Base-by-base conservation (phyloP, 371 early-diverging fungal genomes). In the Nematocida sp. region DNA sequence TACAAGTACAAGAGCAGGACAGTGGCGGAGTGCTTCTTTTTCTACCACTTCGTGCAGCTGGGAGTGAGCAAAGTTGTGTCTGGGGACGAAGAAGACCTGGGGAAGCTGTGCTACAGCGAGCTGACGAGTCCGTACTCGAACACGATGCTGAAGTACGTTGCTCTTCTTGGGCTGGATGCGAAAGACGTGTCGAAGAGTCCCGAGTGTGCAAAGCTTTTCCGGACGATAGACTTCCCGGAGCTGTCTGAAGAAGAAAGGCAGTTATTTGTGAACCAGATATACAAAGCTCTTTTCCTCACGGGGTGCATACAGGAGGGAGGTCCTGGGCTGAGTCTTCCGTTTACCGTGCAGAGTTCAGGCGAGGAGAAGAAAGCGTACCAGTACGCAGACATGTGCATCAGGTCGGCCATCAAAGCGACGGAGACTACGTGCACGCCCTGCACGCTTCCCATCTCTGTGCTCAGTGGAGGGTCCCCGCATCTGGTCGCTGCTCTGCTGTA, bases 401-500 rank as follows among this genome's bases (percentile, higher is more conserved):
- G 74, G 38, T 57, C 74, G 13, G 74, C 74, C 8, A 70, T 70
- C 13, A 57, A 70, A 34, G 62, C 60, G n/a, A 70, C 74, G 19
- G 23, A 41, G 25, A 50, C 57, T 2, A 57, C 74, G 23, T 58
- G 74, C 0, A 21, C 50, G 17, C 74, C 74, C 17, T 29, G 60
- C 34, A 70, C 62, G 0, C 53, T 70, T 15, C 74, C 74, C 49
- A 31, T 67, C 13, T 21, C 13, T 0, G 41, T 56, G 21, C 38
- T 70, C 23, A 13, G 56, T 15, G 27, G 31, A 27, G 74, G 74
- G 8, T 27, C 76, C 5, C 51, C 74, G 23, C 15, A 11, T 0
- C 74, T 70, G n/a, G 57, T 70, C 21, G 27, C 74, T 25, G 74
- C 74, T 0, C 57, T 70, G 0, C 74, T 70, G 13, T 70, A 70